Conservation (phyloP, 495 filamentous ascomycete genomes). For the Aspergillus biplanus region DNA sequence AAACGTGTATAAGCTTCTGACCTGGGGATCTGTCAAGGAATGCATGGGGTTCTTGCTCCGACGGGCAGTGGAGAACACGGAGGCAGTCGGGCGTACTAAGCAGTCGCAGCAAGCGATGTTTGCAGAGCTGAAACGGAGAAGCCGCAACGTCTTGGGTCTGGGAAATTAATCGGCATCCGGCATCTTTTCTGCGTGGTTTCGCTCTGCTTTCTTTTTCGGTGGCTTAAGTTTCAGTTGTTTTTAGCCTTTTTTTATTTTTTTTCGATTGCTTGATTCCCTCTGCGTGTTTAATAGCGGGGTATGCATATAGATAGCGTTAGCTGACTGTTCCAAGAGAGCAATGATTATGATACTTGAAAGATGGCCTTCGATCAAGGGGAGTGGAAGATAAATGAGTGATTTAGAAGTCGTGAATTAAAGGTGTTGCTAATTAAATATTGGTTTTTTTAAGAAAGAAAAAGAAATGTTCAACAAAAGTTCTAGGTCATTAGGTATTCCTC, state of each 20-base stretch:
- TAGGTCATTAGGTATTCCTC: too few species aligned
- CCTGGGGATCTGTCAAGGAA: constrained; percentile 89
- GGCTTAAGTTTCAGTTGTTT: constrained; percentile 1
- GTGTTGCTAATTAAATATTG: too few species aligned
- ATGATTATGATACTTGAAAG: constrained; percentile 23
- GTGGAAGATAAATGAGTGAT: too few species aligned
- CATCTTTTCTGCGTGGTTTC: neutral
- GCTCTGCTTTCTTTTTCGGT: constrained; percentile 8
- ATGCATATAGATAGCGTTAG: constrained; percentile 37
- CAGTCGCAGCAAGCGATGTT: constrained; percentile 76
- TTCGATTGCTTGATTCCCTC: constrained; percentile 22
- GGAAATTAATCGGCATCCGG: constrained; percentile 24
- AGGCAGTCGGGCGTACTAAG: constrained; percentile 78
- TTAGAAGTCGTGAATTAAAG: too few species aligned
- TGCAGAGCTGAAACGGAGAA: constrained; percentile 67
- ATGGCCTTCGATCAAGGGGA: too few species aligned
- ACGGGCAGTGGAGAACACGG: constrained; percentile 87
- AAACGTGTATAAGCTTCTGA: constrained; percentile 83
- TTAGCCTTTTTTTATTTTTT: constrained; percentile 4
- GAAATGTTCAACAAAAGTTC: too few species aligned
- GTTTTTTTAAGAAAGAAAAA: too few species aligned
- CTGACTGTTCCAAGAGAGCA: constrained; percentile 19
- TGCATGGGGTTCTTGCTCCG: constrained; percentile 92
- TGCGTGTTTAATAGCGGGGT: constrained; percentile 10
- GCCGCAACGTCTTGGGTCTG: constrained; percentile 46